These are phyloP conservation scores for Scleromitrula shiraiana DNA, from an alignment of 2,329 filamentous ascomycete species.

Conservation along the genomic window DNA sequence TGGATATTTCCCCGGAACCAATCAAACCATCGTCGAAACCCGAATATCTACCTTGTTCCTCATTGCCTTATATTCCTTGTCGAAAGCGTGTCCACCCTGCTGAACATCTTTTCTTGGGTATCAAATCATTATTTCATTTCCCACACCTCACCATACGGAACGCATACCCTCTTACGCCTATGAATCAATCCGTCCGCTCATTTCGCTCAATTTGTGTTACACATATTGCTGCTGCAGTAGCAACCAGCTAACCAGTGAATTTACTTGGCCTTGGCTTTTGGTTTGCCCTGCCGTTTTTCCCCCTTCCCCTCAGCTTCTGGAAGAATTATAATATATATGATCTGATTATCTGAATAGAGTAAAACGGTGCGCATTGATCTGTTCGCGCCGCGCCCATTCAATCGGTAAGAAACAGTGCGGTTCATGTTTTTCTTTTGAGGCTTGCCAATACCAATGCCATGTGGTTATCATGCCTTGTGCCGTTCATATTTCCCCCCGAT, in stretches of 20 bases:
- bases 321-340: too few relatives aligned
- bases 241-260: too few relatives aligned
- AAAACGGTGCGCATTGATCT: conserved; percentile 10
- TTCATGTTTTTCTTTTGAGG: background rate
- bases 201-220: too few relatives aligned
- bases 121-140: background rate
- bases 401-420: conserved; percentile 6
- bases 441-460: too few relatives aligned
- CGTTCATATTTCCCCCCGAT: background rate
- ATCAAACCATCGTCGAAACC: conserved; percentile 6
- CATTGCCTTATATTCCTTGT: conserved; percentile 7
- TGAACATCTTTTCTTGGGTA: conserved; percentile 3
- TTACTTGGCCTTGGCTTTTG: too few relatives aligned
- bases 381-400: conserved; percentile 6
- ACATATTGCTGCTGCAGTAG: too few relatives aligned
- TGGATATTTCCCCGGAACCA: background rate
- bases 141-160: background rate
- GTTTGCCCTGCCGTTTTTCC: too few relatives aligned
- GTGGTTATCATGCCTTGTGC: background rate
- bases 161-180: background rate
- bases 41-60: conserved; percentile 4
- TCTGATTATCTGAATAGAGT: background rate
- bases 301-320: conserved; percentile 1
- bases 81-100: conserved; percentile 3
- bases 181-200: too few relatives aligned